A percentile compares a stretch with the other conserved stretches of the same genome.
Conservation (phyloP, 192 early-diverging fungal species). For the Pilaira anomala region DNA sequence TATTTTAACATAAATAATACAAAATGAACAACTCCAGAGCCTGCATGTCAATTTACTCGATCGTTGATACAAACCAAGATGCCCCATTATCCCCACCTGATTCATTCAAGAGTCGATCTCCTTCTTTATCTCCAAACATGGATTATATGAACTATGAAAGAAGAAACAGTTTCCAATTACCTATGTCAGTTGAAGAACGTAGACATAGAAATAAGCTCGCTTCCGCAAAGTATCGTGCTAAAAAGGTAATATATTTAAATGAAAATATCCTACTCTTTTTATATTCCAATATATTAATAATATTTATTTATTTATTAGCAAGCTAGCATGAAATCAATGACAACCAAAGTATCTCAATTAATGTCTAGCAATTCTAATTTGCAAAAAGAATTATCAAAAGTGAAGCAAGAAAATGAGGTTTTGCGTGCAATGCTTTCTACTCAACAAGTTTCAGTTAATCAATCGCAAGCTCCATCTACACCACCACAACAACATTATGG, state of each 20-base stretch:
- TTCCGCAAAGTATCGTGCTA: conserved; percentile 57
- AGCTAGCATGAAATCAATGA: conserved; percentile 14
- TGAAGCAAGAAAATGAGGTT: not conserved
- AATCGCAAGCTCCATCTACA: not conserved
- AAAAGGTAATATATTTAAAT: too few species aligned
- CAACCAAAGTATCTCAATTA: not conserved
- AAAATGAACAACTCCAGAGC: conserved; percentile 1
- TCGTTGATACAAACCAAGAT: not conserved
- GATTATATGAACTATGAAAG: not conserved
- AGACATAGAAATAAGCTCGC: conserved; percentile 56
- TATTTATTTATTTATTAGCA: not conserved
- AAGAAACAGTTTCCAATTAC: conserved; percentile 1
- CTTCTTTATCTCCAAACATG: not conserved
- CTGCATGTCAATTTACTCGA: conserved; percentile 7
- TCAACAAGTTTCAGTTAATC: too few species aligned
- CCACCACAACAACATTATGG: not conserved
- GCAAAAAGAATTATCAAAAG: conserved; percentile 11
- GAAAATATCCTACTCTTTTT: too few species aligned
- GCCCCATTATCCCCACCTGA: conserved; percentile 12
- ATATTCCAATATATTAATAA: not conserved
- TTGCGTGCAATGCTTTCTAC: not conserved
- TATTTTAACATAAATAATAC: not conserved
- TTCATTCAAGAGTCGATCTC: conserved; percentile 3
- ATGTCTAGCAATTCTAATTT: not conserved
- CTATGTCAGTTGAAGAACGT: conserved; percentile 46